Evolutionary conservation across 1,139 yeast genomes (phyloP).

Genomic region (Geotrichum histeridarum): DNA sequence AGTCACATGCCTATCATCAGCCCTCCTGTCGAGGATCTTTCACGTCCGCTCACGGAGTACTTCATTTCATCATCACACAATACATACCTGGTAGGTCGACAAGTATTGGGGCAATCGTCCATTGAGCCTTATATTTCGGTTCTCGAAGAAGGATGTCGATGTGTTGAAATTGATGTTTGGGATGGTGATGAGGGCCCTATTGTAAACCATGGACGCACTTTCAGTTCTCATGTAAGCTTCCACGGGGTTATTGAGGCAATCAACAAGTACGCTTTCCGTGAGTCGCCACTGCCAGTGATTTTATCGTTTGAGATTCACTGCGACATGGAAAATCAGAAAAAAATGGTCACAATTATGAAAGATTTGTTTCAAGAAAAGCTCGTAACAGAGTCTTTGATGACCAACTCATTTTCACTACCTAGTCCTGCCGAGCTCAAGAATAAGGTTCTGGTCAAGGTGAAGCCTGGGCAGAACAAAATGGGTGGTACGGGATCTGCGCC

Average conservation of each 20-base stretch:
- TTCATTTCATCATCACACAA: slow-evolving; percentile 91
- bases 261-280: slow-evolving; percentile 76
- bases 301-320: slow-evolving; percentile 87
- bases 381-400: slow-evolving; percentile 43
- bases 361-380: slow-evolving; percentile 58
- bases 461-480: slow-evolving; percentile 33
- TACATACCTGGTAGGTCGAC: slow-evolving; percentile 84
- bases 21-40: slow-evolving; percentile 44
- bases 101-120: slow-evolving; percentile 85
- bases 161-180: slow-evolving; percentile 94
- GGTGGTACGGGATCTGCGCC: slow-evolving; percentile 39
- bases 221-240: slow-evolving; percentile 69
- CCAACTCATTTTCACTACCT: slow-evolving; percentile 45
- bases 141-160: slow-evolving; percentile 84
- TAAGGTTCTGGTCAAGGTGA: slow-evolving; percentile 70
- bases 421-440: slow-evolving; percentile 68
- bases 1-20: slow-evolving; percentile 39
- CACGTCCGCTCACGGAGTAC: slow-evolving; percentile 76
- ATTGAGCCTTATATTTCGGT: slow-evolving; percentile 89
- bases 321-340: slow-evolving; percentile 55
- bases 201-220: slow-evolving; percentile 83
- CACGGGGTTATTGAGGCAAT: slow-evolving; percentile 66
- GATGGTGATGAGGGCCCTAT: slow-evolving; percentile 80
- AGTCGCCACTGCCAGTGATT: slow-evolving; percentile 79
- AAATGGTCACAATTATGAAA: slow-evolving; percentile 49